Conservation (phyloP, 2,329 filamentous ascomycete genomes). For the Endoconidiophora laricicola region DNA sequence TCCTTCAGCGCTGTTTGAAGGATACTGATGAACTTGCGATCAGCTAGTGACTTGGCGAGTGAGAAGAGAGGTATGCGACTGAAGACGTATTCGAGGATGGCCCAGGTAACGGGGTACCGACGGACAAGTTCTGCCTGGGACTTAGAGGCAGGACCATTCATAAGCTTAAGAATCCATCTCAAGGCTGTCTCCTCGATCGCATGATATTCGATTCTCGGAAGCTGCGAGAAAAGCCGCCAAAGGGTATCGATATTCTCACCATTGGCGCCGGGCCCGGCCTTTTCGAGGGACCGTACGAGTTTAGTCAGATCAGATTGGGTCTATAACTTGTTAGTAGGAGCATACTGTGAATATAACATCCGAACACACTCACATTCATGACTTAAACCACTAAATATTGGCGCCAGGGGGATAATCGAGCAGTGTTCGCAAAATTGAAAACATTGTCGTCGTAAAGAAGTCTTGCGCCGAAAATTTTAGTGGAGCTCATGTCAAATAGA, state of each 20-base stretch:
- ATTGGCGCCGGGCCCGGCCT: slow-evolving; percentile 28
- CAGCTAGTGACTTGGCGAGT: slow-evolving; percentile 53
- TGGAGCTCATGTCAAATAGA: slow-evolving; percentile 14
- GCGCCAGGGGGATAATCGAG: slow-evolving; percentile 9
- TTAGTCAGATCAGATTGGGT: slow-evolving; percentile 29
- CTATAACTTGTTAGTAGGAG: slow-evolving; percentile 16
- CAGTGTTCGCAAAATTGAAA: slow-evolving; percentile 6
- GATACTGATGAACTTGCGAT: slow-evolving; percentile 49
- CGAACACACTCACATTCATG: not conserved
- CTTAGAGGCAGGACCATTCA: slow-evolving; percentile 28
- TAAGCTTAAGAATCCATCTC: slow-evolving; percentile 46
- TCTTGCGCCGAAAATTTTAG: slow-evolving; percentile 13
- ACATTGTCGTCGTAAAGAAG: not conserved
- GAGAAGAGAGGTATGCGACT: slow-evolving; percentile 50
- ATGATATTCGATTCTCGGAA: slow-evolving; percentile 27
- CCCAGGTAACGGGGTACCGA: slow-evolving; percentile 42
- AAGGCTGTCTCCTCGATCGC: slow-evolving; percentile 41
- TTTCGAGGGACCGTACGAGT: slow-evolving; percentile 38
- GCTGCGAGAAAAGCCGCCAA: slow-evolving; percentile 31
- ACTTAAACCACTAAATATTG: not conserved
- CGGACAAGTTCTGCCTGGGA: slow-evolving; percentile 34
- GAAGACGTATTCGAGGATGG: slow-evolving; percentile 43
- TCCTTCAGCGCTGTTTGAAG: slow-evolving; percentile 51
- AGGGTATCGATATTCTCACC: slow-evolving; percentile 31
- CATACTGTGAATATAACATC: not conserved